Evolutionary conservation across 306 rosid genomes (phyloP), one percentile per base, ranked within the genome.

Genomic region (Benincasa hispida): DNA sequence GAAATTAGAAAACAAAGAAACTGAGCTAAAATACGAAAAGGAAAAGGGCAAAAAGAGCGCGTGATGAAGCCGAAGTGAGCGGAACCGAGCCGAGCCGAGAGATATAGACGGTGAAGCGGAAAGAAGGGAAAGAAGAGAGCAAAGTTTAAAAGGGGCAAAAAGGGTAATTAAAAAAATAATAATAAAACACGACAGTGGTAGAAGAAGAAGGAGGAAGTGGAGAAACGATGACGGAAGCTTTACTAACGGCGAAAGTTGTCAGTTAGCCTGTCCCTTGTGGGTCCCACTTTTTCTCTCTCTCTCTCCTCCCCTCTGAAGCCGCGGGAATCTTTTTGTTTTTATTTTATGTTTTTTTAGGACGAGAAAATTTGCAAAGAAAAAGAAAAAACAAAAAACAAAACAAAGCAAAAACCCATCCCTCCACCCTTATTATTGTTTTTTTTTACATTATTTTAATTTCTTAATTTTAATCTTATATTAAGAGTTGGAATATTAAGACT

Each of bases 211-310:
- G 25, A 69, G 57, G 55, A 48, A 70, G 76, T 47, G 76, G 76
- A 47, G 58, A 70, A 70, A 70, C 76, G 58, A 47, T 70, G 76
- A 70, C 76, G 76, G 76, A 70, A 70, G 76, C 76, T 70, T 68
- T 70, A 70, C 24, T 70, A 70, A 70, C 76, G 76, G 76, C 76
- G 76, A 70, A 70, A 70, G 76, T 70, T 70, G 76, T 70, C 76
- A 70, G 76, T 70, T 47, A 70, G 76, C 58, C 76, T 70, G 58
- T 14, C 56, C 5, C 22, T 22, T 2, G 39, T 47, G 76, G 76
- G 76, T 8, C 76, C 76, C 57, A 24, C 76, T 2, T 10, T 1
- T 39, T 21, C 50, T 28, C 41, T 30, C 5, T 34, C 48, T 5
- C 72, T 4, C 72, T 35, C 42, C 70, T 32, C 0, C 47, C 75